Percentiles rank a stretch among this genome's conserved stretches.
Evolutionary conservation across 1,139 yeast genomes (phyloP).

Genomic region (Debaryomyces udenii): DNA sequence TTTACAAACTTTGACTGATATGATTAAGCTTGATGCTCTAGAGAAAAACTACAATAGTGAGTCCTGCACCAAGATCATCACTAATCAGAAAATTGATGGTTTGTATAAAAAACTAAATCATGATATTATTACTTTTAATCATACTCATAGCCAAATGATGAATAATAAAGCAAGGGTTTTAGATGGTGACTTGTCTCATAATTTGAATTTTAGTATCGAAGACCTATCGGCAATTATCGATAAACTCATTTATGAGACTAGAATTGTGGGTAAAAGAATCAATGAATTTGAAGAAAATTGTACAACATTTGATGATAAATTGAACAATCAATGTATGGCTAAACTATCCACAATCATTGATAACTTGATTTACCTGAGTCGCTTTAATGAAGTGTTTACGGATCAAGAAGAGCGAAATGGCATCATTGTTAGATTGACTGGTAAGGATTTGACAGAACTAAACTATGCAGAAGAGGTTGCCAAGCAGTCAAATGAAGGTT

Average conservation of each 20-base stretch:
- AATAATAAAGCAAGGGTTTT: slow-evolving; percentile 33
- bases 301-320: slow-evolving; percentile 47
- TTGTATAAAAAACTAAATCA: slow-evolving; percentile 34
- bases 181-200: slow-evolving; percentile 34
- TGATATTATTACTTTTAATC: slow-evolving; percentile 35
- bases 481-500: slow-evolving; percentile 5
- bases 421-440: slow-evolving; percentile 31
- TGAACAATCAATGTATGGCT: slow-evolving; percentile 31
- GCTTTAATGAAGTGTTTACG: slow-evolving; percentile 36
- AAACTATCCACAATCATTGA: slow-evolving; percentile 35
- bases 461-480: slow-evolving; percentile 4
- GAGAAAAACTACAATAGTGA: slow-evolving; percentile 18
- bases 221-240: slow-evolving; percentile 76
- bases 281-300: slow-evolving; percentile 78
- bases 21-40: slow-evolving; percentile 25
- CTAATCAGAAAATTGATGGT: slow-evolving; percentile 24
- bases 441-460: slow-evolving; percentile 24
- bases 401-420: slow-evolving; percentile 33
- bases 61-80: slow-evolving; percentile 9
- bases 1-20: slow-evolving; percentile 25
- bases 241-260: slow-evolving; percentile 75
- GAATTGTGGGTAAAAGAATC: slow-evolving; percentile 71
- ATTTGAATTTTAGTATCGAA: slow-evolving; percentile 52
- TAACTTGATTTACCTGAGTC: slow-evolving; percentile 40
- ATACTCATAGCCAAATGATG: slow-evolving; percentile 33